Conservation (phyloP, 495 filamentous ascomycete species). For the Elaphomyces granulatus region DNA sequence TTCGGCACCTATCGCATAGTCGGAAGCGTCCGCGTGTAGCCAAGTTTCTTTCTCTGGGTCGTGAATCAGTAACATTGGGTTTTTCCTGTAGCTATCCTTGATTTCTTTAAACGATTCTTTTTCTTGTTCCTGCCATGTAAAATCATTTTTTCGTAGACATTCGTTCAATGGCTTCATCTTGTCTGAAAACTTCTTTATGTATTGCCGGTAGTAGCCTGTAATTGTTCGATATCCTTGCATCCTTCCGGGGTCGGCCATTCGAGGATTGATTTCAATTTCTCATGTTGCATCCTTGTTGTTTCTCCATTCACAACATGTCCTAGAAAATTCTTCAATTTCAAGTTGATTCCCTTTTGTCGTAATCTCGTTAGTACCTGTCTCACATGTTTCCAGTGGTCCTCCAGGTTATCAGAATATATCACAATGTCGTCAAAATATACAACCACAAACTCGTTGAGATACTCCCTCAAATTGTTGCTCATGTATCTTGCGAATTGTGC, state of each 20-base stretch:
- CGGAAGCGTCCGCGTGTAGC: too few species aligned
- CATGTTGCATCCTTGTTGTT: conserved; percentile 10
- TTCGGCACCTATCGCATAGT: too few species aligned
- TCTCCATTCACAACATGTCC: conserved; percentile 11
- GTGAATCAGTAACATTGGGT: too few species aligned
- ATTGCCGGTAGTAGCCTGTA: conserved; percentile 21
- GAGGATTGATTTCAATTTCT: conserved; percentile 12
- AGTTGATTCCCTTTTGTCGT: neutral
- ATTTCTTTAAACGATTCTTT: too few species aligned
- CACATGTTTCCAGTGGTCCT: conserved; percentile 21
- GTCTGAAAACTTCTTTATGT: conserved; percentile 14
- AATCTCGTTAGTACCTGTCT: conserved; percentile 3
- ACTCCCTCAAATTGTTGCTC: neutral
- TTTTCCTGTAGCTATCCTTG: too few species aligned
- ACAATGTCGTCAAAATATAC: neutral
- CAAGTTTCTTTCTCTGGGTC: too few species aligned
- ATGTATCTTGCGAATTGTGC: neutral
- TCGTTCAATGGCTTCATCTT: too few species aligned
- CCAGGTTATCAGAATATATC: conserved; percentile 5
- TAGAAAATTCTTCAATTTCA: neutral
- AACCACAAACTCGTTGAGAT: neutral
- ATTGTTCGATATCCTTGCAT: conserved; percentile 11
- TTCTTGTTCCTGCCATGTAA: too few species aligned
- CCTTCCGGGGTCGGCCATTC: conserved; percentile 10
- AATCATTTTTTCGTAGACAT: too few species aligned